These are phyloP conservation scores for Sutorius eximius DNA, from an alignment of 1,284 basidiomycete genomes.

Conservation along the genomic window DNA sequence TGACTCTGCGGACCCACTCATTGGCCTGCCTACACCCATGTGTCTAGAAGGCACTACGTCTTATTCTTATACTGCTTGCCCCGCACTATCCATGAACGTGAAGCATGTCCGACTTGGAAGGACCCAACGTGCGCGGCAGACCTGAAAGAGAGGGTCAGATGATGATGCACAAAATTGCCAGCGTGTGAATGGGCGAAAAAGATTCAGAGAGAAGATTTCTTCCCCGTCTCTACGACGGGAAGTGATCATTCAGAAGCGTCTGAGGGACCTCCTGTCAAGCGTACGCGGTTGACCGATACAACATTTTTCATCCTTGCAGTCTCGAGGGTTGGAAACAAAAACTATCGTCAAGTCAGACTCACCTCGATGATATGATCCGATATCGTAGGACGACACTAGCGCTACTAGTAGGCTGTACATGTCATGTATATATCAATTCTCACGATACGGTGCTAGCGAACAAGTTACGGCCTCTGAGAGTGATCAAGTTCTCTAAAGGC, in stretches of 20 bases:
- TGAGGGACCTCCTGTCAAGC: constrained; percentile 26
- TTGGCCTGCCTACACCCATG: not conserved
- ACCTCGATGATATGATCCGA: constrained; percentile 3
- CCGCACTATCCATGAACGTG: not conserved
- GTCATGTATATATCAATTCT: not conserved
- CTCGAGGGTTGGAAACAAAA: not conserved
- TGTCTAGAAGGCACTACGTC: not conserved
- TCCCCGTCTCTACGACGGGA: constrained; percentile 15
- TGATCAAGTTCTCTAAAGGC: not conserved
- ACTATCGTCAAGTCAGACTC: constrained; percentile 6
- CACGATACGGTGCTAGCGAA: no score
- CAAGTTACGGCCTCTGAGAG: no score
- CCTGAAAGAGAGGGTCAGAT: constrained; percentile 17
- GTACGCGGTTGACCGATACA: constrained; percentile 16
- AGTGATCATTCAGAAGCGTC: constrained; percentile 31
- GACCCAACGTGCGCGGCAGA: not conserved
- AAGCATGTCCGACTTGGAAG: not conserved
- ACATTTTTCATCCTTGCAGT: constrained; percentile 23
- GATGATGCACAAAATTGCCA: not conserved
- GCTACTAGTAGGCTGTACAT: not conserved
- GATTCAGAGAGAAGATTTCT: constrained; percentile 37
- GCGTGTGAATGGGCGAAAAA: not conserved
- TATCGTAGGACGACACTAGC: not conserved
- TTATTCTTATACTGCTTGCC: not conserved
- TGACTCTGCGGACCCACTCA: not conserved